phyloP scores from a whole-genome alignment of 2,329 filamentous ascomycete species.

The Epichloe glyceriae region DNA sequence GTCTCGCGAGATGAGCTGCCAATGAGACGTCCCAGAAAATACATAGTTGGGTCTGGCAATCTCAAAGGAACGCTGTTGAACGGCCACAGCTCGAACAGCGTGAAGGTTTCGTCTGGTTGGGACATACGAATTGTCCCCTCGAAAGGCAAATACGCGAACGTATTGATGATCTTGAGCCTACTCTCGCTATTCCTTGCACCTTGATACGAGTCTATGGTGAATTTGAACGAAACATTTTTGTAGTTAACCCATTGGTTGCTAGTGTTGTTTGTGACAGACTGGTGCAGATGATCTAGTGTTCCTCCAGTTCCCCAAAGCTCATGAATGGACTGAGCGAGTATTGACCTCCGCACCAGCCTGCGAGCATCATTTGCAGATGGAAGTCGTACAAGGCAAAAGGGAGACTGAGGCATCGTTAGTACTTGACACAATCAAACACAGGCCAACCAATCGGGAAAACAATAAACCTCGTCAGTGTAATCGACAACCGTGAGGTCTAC shows the following conservation, averaged over 20 bases:
- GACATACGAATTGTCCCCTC: conserved; percentile 67
- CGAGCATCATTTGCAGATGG: conserved; percentile 51
- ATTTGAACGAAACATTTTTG: conserved; percentile 59
- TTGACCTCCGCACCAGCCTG: conserved; percentile 58
- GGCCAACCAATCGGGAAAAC: neutral
- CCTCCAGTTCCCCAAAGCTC: conserved; percentile 73
- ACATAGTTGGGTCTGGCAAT: conserved; percentile 37
- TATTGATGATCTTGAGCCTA: conserved; percentile 67
- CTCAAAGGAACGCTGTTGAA: conserved; percentile 35
- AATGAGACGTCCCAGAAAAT: conserved; percentile 64
- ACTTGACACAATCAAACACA: neutral
- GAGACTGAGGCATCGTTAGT: conserved; percentile 45
- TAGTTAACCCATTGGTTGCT: conserved; percentile 55
- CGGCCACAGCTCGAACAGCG: conserved; percentile 71
- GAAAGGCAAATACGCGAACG: conserved; percentile 67
- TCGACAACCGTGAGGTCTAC: conserved; percentile 59
- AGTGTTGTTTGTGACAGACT: conserved; percentile 45
- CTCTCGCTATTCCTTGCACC: conserved; percentile 51
- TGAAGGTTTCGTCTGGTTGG: conserved; percentile 60
- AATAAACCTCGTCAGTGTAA: conserved; percentile 56
- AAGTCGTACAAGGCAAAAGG: conserved; percentile 68
- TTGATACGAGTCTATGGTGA: conserved; percentile 72
- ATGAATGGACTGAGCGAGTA: conserved; percentile 72
- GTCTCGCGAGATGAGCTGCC: conserved; percentile 53
- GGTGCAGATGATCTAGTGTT: conserved; percentile 56